A percentile compares a stretch with the other conserved stretches of the same genome.
These are phyloP conservation scores for Leccinum rimulosum DNA, from an alignment of 768 basidiomycete species.

Conservation along the genomic window DNA sequence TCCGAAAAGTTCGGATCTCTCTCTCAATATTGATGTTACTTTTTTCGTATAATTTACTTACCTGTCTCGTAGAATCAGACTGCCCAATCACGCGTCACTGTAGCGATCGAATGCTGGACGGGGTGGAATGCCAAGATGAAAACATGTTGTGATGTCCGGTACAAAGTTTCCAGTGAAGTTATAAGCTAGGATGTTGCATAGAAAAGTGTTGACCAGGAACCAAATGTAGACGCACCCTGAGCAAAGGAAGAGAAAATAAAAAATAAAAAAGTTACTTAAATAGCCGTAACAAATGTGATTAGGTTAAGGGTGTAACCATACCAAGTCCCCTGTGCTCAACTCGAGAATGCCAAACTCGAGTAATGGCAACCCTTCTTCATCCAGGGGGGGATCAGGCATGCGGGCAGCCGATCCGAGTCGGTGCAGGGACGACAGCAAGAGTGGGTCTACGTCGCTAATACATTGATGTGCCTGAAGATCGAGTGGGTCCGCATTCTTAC, in stretches of 20 bases:
- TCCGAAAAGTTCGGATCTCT: background rate
- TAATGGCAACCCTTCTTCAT: background rate
- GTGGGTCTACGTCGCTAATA: slow-evolving; percentile 1
- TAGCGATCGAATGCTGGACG: too few relatives aligned
- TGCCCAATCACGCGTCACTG: background rate
- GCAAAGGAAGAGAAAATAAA: background rate
- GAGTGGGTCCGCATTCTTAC: slow-evolving; percentile 12
- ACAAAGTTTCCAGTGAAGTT: background rate
- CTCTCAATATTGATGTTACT: background rate
- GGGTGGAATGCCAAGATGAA: background rate
- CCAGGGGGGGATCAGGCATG: background rate
- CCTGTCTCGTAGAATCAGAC: background rate
- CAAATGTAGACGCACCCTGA: background rate
- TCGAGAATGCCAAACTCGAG: slow-evolving; percentile 22
- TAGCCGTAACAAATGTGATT: background rate
- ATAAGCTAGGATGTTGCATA: background rate
- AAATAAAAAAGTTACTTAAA: background rate
- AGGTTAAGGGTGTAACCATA: background rate
- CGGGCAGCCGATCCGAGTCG: background rate
- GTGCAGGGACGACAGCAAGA: background rate
- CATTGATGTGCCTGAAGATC: slow-evolving; percentile 5
- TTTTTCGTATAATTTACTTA: background rate
- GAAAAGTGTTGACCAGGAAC: background rate
- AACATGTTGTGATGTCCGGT: background rate
- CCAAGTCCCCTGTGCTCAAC: slow-evolving; percentile 2